Base-by-base conservation (phyloP, 2,329 filamentous ascomycete genomes). In the Stagonosporopsis vannaccii region DNA sequence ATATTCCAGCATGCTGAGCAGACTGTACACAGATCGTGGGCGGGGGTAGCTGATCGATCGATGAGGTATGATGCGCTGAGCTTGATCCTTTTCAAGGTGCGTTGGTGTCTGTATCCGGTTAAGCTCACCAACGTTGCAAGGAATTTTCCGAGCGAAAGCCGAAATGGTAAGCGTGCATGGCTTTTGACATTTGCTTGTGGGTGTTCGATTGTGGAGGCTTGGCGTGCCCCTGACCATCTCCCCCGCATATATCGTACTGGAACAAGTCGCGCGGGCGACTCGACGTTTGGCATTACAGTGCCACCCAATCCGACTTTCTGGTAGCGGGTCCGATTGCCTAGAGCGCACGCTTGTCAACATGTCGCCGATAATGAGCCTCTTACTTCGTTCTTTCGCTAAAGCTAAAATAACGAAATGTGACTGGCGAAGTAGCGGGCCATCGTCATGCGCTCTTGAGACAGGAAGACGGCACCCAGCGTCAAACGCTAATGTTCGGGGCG, bases 81-180 rank as follows among this genome's bases (percentile, higher is more conserved):
- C 46, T 45, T 44, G 44, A 40, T 45, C 35, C 26, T 9, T 26
- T 35, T 20, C 32, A 39, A 43, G 39, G 40, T 50, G 28, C 25
- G 41, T 46, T 19, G 30, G 17, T 43, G 33, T 39, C 53, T 43
- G 32, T 11, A 32, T 51, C 19, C 17, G 44, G 47, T 26, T 33
- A 47, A 48, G 53, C 15, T 26, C 30, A 6, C 1, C 8, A 22
- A 47, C 44, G 40, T 36, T 36, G 46, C 25, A 47, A 51, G 46
- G 32, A 20, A 6, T 51, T 51, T 48, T 48, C 53, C 47, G 47
- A 51, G 43, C 32, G 42, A 56, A 56, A 9, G 19, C 53, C 53
- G 53, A 46, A 43, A 32, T 4, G 41, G 41, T 43, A 43, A 43
- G 41, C 41, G 41, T 43, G 2, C 3, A 32, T 19, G 17, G 25